These are phyloP conservation scores for Mycogone perniciosa DNA, from an alignment of 2,329 filamentous ascomycete species.

Conservation along the genomic window DNA sequence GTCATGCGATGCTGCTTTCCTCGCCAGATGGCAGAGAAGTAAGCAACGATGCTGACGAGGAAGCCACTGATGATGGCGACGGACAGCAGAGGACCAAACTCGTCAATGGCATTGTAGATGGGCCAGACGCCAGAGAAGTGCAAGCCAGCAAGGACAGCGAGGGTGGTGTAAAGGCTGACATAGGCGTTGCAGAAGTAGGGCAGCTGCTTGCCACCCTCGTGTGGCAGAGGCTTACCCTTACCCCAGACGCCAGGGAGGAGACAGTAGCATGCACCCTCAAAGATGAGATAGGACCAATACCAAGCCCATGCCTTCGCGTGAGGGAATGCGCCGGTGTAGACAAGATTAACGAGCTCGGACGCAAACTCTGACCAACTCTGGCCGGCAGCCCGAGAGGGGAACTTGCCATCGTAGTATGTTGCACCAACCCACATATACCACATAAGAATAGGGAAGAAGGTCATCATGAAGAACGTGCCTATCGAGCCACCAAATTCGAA, in stretches of 20 bases:
- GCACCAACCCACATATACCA: slow-evolving; percentile 99
- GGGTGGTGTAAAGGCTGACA: slow-evolving; percentile 80
- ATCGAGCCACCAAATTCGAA: slow-evolving; percentile 82
- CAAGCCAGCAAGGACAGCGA: slow-evolving; percentile 61
- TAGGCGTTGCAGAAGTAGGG: slow-evolving; percentile 92
- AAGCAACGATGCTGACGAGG: slow-evolving; percentile 74
- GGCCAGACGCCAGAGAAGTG: slow-evolving; percentile 83
- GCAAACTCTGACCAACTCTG: slow-evolving; percentile 67
- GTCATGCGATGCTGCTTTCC: slow-evolving; percentile 91
- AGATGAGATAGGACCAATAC: slow-evolving; percentile 90
- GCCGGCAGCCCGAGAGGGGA: slow-evolving; percentile 60
- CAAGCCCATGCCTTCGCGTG: slow-evolving; percentile 78
- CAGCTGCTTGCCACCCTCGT: slow-evolving; percentile 77
- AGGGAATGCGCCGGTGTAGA: slow-evolving; percentile 81
- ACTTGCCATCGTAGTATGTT: slow-evolving; percentile 80
- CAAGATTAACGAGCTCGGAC: slow-evolving; percentile 61
- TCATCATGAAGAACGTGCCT: slow-evolving; percentile 82
- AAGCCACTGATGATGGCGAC: slow-evolving; percentile 91
- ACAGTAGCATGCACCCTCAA: slow-evolving; percentile 78
- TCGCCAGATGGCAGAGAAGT: slow-evolving; percentile 73
- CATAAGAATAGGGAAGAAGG: slow-evolving; percentile 89
- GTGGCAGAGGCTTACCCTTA: slow-evolving; percentile 80
- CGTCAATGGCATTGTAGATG: slow-evolving; percentile 85
- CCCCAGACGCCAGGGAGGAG: slow-evolving; percentile 79
- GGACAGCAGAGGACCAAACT: slow-evolving; percentile 88